These are phyloP conservation scores for Corinectria fuckeliana DNA, from an alignment of 2,329 filamentous ascomycete genomes.

Conservation along the genomic window DNA sequence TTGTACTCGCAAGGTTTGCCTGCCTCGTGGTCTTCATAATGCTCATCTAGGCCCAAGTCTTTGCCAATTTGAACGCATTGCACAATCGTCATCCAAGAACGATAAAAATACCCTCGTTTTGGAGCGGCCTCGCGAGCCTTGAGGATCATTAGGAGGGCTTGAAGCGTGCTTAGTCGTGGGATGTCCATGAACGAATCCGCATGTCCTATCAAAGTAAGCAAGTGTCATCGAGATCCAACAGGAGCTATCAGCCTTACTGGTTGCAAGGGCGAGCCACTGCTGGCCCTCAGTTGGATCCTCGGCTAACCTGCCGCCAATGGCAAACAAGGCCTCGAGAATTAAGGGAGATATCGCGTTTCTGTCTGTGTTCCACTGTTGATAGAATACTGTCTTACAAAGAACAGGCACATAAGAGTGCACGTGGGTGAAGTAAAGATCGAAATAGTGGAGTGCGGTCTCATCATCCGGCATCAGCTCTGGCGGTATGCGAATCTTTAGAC, in stretches of 20 bases:
- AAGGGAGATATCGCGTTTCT: slow-evolving; percentile 87
- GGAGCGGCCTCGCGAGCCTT: slow-evolving; percentile 93
- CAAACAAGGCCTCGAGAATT: slow-evolving; percentile 88
- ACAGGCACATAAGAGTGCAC: slow-evolving; percentile 95
- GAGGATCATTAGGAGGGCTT: slow-evolving; percentile 84
- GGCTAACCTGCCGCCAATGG: slow-evolving; percentile 82
- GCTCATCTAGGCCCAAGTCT: slow-evolving; percentile 87
- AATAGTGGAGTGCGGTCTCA: slow-evolving; percentile 80
- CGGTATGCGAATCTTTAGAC: slow-evolving; percentile 84
- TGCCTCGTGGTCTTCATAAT: slow-evolving; percentile 78
- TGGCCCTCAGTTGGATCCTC: slow-evolving; percentile 85
- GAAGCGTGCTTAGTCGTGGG: slow-evolving; percentile 87
- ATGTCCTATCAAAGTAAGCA: slow-evolving; percentile 66
- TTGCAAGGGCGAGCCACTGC: slow-evolving; percentile 91
- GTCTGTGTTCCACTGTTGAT: slow-evolving; percentile 87
- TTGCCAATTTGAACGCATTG: slow-evolving; percentile 93
- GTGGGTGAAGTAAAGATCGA: slow-evolving; percentile 88
- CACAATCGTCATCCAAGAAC: slow-evolving; percentile 96
- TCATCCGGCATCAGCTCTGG: slow-evolving; percentile 93
- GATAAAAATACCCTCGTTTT: slow-evolving; percentile 93
- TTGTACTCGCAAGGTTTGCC: slow-evolving; percentile 73
- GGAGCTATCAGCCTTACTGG: slow-evolving; percentile 60
- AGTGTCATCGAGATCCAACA: not conserved
- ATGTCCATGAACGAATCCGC: slow-evolving; percentile 94
- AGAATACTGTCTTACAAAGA: slow-evolving; percentile 80